Evolutionary conservation across 306 rosid genomes (phyloP), one percentile per base, ranked within the genome.

Genomic region (Abrus pulchellus): DNA sequence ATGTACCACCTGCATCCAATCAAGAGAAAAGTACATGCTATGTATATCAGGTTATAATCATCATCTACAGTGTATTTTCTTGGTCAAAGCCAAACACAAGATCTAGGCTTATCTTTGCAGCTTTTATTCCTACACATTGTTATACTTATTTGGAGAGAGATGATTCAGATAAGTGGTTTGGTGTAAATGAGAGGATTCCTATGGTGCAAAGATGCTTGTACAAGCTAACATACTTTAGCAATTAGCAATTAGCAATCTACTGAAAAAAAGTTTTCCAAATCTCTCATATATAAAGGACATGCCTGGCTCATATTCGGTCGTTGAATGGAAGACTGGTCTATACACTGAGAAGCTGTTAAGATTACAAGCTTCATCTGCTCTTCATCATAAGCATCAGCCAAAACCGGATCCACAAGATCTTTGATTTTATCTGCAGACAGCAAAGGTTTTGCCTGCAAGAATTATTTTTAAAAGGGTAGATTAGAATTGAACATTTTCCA

Each of bases 251-350:
- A 20, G 20, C 43, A 50, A 78, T 53, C 38, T 64, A 53, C 7
- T 40, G 6, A 59, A 27, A 28, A 9, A 30, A 38, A 49, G 34
- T 55, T 49, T 6, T 41, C 41, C 13, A 28, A 77, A 7, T 27
- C 4, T 38, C 2, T 62, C 49, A 61, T 33, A 53, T 45, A 55
- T 50, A 41, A 70, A 75, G 75, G 10, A 86, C 88, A n/a, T 88
- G 77, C 99, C 94, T 93, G 81, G 67, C 85, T 89, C 99, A 95
- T 95, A 3, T 82, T 84, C 6, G 99, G 99, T 63, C 99, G 92
- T 48, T 87, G 87, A 29, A 81, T 60, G 49, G 99, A 87, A 78
- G 92, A 84, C 55, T 87, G 99, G 40, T 93, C 87, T 86, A 93
- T 78, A 43, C 99, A 95, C 85, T 88, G 28, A 13, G 97, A 88